These are phyloP conservation scores for Monascus ruber DNA, from an alignment of 2,329 filamentous ascomycete genomes.

Conservation along the genomic window DNA sequence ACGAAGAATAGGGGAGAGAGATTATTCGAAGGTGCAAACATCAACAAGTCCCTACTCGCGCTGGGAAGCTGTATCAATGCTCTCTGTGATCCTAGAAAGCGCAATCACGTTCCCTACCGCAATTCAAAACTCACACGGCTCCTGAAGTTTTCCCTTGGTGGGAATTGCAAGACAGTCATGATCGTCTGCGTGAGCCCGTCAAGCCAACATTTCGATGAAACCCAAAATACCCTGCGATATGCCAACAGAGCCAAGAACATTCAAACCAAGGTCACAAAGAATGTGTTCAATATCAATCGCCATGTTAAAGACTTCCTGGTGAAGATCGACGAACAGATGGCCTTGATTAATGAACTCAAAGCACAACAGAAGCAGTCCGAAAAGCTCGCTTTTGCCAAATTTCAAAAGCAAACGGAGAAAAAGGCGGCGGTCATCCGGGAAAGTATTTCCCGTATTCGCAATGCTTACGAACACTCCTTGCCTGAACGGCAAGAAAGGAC, in stretches of 20 bases:
- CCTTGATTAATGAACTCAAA: slow-evolving; percentile 90
- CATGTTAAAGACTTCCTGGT: slow-evolving; percentile 98
- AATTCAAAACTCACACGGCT: slow-evolving; percentile 95
- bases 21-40: slow-evolving; percentile 88
- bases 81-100: slow-evolving; percentile 82
- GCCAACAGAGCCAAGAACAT: slow-evolving; percentile 98
- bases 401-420: slow-evolving; percentile 83
- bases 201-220: slow-evolving; percentile 94
- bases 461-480: slow-evolving; percentile 70
- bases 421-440: slow-evolving; percentile 64
- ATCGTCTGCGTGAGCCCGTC: slow-evolving; percentile 97
- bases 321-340: slow-evolving; percentile 98
- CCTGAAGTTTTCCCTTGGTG: slow-evolving; percentile 91
- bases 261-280: slow-evolving; percentile 97
- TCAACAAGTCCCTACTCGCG: slow-evolving; percentile 95
- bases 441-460: slow-evolving; percentile 65
- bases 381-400: slow-evolving; percentile 69
- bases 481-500: slow-evolving; percentile 69
- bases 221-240: slow-evolving; percentile 93
- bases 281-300: slow-evolving; percentile 97
- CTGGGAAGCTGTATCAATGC: slow-evolving; percentile 97
- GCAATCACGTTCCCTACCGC: slow-evolving; percentile 89
- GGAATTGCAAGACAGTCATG: slow-evolving; percentile 99
- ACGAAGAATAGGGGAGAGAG: slow-evolving; percentile 94
- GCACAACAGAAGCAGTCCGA: slow-evolving; percentile 87